Evolutionary conservation across 2,329 filamentous ascomycete species (phyloP).

Genomic region (Periconia digitata): DNA sequence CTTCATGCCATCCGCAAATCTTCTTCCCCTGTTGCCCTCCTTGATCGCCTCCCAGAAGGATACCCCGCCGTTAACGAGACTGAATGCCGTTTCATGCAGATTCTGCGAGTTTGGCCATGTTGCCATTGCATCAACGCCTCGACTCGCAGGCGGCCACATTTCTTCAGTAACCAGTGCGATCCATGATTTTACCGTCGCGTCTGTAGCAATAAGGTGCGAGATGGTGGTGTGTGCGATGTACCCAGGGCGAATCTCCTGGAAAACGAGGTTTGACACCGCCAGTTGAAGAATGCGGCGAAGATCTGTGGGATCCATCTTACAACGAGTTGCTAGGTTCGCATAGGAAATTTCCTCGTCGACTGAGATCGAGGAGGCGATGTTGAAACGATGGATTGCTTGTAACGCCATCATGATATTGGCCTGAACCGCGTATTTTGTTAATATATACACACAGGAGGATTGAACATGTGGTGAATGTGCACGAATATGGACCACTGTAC

Average conservation of each 20-base stretch:
- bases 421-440: not conserved
- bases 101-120: slow-evolving; percentile 7
- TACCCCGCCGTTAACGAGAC: not conserved
- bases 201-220: too few species aligned
- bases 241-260: too few species aligned
- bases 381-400: slow-evolving; percentile 20
- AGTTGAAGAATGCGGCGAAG: too few species aligned
- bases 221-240: too few species aligned
- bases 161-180: slow-evolving; percentile 2
- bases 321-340: slow-evolving; percentile 12
- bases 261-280: too few species aligned
- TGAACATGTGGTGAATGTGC: too few species aligned
- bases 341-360: slow-evolving; percentile 17
- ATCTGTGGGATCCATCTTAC: too few species aligned
- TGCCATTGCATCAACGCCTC: not conserved
- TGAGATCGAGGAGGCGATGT: slow-evolving; percentile 16
- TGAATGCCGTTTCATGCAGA: slow-evolving; percentile 1
- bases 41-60: too few species aligned
- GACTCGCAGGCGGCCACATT: not conserved
- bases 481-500: not conserved
- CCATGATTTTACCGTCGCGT: not conserved
- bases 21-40: too few species aligned
- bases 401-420: slow-evolving; percentile 13
- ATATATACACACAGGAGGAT: too few species aligned
- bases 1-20: too few species aligned